Evolutionary conservation across 768 basidiomycete genomes (phyloP).

Genomic region (Rhodotorula graminis): DNA sequence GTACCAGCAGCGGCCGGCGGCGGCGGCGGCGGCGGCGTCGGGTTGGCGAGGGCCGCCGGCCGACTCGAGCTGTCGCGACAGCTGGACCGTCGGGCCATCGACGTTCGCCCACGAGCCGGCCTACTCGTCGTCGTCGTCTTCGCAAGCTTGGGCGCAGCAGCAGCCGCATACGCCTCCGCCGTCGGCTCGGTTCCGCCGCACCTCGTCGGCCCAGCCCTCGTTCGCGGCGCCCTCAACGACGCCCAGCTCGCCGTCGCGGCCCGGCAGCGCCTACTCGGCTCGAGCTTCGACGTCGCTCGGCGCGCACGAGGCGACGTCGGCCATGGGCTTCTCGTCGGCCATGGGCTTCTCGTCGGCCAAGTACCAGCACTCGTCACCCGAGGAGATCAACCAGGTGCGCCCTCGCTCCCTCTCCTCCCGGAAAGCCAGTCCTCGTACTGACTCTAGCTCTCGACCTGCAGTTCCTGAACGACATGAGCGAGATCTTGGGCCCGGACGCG

Average conservation of each 20-base stretch:
- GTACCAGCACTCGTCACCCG: not conserved
- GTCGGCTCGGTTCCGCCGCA: not conserved
- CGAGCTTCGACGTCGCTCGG: not conserved
- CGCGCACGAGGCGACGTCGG: not conserved
- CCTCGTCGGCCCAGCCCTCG: not conserved
- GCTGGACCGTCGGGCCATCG: not conserved
- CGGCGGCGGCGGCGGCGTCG: not conserved
- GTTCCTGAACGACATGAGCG: constrained; percentile 31
- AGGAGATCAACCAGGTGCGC: constrained; percentile 17
- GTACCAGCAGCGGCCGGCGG: not conserved
- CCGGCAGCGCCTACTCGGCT: not conserved
- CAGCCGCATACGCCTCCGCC: not conserved
- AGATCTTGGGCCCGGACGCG: constrained; percentile 24
- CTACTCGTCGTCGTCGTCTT: too few species aligned
- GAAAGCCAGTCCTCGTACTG: too few species aligned
- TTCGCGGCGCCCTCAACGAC: not conserved
- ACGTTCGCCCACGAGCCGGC: not conserved
- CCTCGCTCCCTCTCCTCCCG: not conserved
- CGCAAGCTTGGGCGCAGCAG: too few species aligned
- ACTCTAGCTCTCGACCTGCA: not conserved
- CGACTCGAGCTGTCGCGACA: too few species aligned
- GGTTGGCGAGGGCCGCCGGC: not conserved
- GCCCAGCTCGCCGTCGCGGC: not conserved
- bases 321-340: constrained; percentile 2
- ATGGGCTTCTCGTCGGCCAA: not conserved